Evolutionary conservation across 208 protist genomes (phyloP).

Genomic region (Crithidia acanthocephali): DNA sequence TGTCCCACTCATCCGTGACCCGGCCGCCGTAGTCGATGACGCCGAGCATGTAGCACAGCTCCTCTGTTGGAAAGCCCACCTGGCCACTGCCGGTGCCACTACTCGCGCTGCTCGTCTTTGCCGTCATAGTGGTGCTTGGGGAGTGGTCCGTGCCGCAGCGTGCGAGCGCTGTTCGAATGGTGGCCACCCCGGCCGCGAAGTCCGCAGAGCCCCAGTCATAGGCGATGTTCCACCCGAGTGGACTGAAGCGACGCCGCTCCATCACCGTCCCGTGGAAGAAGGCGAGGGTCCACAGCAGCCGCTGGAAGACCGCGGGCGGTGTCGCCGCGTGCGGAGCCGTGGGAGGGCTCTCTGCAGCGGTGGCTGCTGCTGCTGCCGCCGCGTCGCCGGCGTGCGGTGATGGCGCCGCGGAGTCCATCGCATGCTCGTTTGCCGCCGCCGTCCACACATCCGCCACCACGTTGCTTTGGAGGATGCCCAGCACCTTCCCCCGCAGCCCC

Average conservation of each 20-base stretch:
- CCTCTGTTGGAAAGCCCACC: constrained; percentile 63
- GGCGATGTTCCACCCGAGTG: constrained; percentile 95
- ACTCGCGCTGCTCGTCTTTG: constrained; percentile 1
- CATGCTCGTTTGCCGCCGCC: constrained; percentile 11
- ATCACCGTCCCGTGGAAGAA: constrained; percentile 94
- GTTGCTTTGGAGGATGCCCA: constrained; percentile 65
- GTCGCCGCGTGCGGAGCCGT: background rate
- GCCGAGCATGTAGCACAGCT: constrained; percentile 91
- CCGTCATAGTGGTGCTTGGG: too few species aligned
- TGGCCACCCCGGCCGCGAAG: constrained; percentile 83
- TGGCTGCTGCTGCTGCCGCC: background rate
- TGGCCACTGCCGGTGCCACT: background rate
- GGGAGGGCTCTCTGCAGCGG: background rate
- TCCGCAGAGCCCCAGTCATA: constrained; percentile 95
- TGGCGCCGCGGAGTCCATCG: background rate
- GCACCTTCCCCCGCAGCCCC: constrained; percentile 93
- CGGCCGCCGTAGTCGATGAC: constrained; percentile 95
- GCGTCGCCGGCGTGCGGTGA: background rate
- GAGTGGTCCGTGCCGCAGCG: constrained; percentile 31
- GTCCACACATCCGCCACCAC: constrained; percentile 73
- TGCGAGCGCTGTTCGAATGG: constrained; percentile 72
- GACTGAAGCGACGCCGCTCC: constrained; percentile 93
- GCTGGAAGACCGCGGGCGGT: constrained; percentile 30
- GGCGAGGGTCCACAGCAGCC: constrained; percentile 93
- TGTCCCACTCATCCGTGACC: constrained; percentile 94